Base-by-base conservation (phyloP, 345 rosid species). In the Murraya paniculata region DNA sequence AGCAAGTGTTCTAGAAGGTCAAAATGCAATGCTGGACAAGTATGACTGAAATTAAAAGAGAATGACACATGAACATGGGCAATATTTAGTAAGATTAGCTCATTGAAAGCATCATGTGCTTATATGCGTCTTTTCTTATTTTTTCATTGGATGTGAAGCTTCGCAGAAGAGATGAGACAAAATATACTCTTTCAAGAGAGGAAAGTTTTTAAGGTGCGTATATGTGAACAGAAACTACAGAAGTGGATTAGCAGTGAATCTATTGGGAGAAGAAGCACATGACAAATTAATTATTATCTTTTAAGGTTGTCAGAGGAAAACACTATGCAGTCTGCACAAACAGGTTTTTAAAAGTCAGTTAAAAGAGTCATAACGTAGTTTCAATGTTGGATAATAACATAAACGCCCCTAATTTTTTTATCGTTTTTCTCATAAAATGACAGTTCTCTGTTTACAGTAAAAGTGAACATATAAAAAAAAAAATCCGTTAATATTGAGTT, bases 1-100 rank as follows among this genome's bases (percentile, higher is more conserved):
- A 56, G 58, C 76, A 81, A 82, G 86, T 25, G n/a, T 72, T 87
- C 80, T 55, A 77, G 84, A 81, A 82, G 72, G 87, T 85, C 83
- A 84, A 85, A 57, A 71, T 19, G 22, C 65, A 50, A 24, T 56
- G 79, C 72, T 68, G 79, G 2, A 74, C 30, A 53, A 16, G 64
- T 55, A 68, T 21, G 30, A 22, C 30, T 9, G 36, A 50, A 25
- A 39, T 31, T 13, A 21, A 38, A 25, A 64, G 31, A 59, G 45
- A n/a, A 22, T 27, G n/a, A 67, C 61, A 74, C 28, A 61, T 3
- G 13, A 68, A 19, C 62, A 68, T 1, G 56, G 2, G 36, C 0
- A 13, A 31, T 22, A 67, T 16, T 19, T 39, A 39, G 53, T 33
- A 1, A 7, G 74, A 14, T 75, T 31, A 55, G 39, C 36, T 56